These are phyloP conservation scores for Chlamydomonas eustigma DNA, from an alignment of 139 green algal genomes.

Conservation along the genomic window DNA sequence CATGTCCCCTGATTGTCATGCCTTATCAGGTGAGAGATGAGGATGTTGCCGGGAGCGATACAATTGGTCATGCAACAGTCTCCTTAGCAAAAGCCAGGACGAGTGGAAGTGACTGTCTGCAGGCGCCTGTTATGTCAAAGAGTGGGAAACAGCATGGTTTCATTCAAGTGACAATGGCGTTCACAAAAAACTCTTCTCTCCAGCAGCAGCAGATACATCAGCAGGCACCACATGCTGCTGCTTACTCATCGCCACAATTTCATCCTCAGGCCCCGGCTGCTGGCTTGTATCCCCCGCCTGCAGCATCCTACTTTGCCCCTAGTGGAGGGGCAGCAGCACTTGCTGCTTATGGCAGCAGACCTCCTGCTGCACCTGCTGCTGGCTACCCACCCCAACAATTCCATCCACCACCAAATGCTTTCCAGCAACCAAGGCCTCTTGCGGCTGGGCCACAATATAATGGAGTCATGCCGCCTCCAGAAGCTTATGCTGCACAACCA, in stretches of 20 bases:
- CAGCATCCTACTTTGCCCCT: too few species aligned
- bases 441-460: too few species aligned
- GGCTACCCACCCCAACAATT: too few species aligned
- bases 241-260: background rate
- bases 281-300: background rate
- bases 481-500: too few species aligned
- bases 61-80: background rate
- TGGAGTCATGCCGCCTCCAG: too few species aligned
- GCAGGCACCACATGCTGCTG: background rate
- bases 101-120: background rate
- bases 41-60: background rate
- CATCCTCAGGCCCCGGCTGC: background rate
- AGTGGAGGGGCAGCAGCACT: too few species aligned
- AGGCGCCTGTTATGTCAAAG: background rate
- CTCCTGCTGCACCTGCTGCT: too few species aligned
- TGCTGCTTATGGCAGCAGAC: too few species aligned
- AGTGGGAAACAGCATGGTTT: background rate
- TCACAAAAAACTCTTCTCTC: background rate
- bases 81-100: background rate
- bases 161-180: background rate
- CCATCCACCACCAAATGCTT: too few species aligned
- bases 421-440: too few species aligned
- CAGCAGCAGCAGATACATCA: background rate
- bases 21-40: too few species aligned
- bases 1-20: too few species aligned